phyloP scores from a whole-genome alignment of 2,329 filamentous ascomycete species.

The Xylaria polymorpha region DNA sequence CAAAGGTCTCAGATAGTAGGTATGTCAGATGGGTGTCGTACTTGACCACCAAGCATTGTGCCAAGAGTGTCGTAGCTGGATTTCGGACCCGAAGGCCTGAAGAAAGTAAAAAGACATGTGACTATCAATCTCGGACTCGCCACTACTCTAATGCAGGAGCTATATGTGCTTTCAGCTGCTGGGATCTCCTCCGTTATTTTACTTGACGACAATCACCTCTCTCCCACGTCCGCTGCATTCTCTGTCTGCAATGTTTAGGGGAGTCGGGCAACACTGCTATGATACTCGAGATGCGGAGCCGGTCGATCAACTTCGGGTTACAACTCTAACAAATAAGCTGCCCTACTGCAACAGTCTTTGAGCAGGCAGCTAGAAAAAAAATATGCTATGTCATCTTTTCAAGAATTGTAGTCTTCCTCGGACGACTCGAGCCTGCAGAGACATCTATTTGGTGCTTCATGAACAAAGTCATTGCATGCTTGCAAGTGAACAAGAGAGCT shows the following conservation, averaged over 20 bases:
- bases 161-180: constrained; percentile 28
- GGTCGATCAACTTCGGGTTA: constrained; percentile 6
- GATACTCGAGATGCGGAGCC: constrained; percentile 19
- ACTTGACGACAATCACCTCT: constrained; percentile 9
- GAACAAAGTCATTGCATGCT: not conserved
- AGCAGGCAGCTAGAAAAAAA: constrained; percentile 4
- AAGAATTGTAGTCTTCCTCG: not conserved
- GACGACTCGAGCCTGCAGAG: constrained; percentile 12
- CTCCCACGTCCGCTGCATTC: constrained; percentile 5
- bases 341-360: constrained; percentile 13
- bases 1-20: constrained; percentile 11
- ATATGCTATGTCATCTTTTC: constrained; percentile 6
- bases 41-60: constrained; percentile 29
- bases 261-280: constrained; percentile 4
- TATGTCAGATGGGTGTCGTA: constrained; percentile 9
- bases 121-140: constrained; percentile 27
- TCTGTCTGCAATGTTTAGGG: constrained; percentile 15
- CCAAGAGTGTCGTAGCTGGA: constrained; percentile 28
- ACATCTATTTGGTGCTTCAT: not conserved
- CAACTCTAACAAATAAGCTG: constrained; percentile 13
- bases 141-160: constrained; percentile 30
- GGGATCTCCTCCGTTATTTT: constrained; percentile 20
- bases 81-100: constrained; percentile 33
- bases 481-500: not conserved
- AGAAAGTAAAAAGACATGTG: constrained; percentile 16